Evolutionary conservation across 129 eudicot species (phyloP).

Genomic region (Arctium lappa): DNA sequence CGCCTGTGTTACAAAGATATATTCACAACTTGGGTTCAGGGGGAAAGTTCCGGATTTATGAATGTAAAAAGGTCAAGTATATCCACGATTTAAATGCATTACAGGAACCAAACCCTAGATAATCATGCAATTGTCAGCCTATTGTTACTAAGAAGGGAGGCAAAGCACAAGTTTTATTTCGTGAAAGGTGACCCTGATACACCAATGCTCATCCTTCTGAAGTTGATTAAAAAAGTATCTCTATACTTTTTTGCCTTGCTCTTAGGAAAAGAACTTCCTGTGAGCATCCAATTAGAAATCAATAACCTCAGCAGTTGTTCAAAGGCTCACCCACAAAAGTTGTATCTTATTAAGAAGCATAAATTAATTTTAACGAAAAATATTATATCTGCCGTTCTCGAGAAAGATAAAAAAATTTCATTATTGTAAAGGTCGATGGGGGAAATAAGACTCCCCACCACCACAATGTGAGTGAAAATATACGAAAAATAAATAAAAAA

Average conservation of each 20-base stretch:
- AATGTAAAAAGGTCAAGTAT: background rate
- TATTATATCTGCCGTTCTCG: too few relatives aligned
- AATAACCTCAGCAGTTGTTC: background rate
- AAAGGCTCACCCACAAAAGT: background rate
- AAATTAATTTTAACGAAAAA: too few relatives aligned
- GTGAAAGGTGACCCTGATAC: background rate
- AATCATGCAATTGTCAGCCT: background rate
- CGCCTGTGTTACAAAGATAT: slow-evolving; percentile 46
- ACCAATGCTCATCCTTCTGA: background rate
- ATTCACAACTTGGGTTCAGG: background rate
- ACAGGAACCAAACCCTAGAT: background rate
- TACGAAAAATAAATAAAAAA: too few relatives aligned
- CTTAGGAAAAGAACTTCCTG: too few relatives aligned
- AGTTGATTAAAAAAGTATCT: background rate
- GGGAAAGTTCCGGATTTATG: background rate
- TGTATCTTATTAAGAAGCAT: too few relatives aligned
- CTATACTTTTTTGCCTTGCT: background rate
- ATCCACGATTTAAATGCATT: background rate
- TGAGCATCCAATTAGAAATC: too few relatives aligned
- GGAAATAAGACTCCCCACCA: too few relatives aligned
- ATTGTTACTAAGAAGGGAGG: background rate
- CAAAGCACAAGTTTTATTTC: background rate
- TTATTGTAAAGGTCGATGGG: too few relatives aligned
- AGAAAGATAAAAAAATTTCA: too few relatives aligned
- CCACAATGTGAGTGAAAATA: too few relatives aligned